Conservation (phyloP, 805 yeast species). For the Cyberlindnera euphorbiiphila region DNA sequence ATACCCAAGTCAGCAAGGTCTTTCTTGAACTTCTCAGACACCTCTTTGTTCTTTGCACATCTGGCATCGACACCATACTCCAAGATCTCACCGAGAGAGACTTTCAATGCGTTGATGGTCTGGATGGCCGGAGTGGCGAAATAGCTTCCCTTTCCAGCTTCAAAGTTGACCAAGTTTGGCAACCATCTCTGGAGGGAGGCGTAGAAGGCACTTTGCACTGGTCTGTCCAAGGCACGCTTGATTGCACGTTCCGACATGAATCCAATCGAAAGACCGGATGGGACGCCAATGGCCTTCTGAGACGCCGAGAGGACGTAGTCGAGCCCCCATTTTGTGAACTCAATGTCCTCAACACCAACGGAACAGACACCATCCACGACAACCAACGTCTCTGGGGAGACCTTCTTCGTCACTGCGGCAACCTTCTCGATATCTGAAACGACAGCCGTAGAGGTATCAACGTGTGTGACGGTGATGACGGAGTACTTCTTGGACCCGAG, state of each 20-base stretch:
- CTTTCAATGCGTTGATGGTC: constrained; percentile 74
- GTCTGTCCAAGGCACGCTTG: constrained; percentile 48
- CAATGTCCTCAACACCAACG: constrained; percentile 79
- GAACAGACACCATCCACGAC: constrained; percentile 96
- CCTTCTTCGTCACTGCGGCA: constrained; percentile 53
- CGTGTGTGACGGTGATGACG: constrained; percentile 85
- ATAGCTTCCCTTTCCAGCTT: constrained; percentile 74
- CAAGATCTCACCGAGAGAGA: constrained; percentile 69
- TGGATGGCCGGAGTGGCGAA: constrained; percentile 98
- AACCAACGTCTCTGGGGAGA: constrained; percentile 76
- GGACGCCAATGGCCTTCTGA: constrained; percentile 93
- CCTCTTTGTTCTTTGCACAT: constrained; percentile 56
- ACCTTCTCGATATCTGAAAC: constrained; percentile 65
- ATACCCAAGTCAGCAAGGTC: constrained; percentile 53
- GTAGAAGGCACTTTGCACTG: constrained; percentile 46
- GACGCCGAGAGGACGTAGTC: constrained; percentile 90
- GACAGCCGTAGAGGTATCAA: constrained; percentile 96
- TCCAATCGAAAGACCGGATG: constrained; percentile 84
- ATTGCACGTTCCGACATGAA: constrained; percentile 76
- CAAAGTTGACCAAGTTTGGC: constrained; percentile 85
- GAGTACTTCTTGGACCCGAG: constrained; percentile 51
- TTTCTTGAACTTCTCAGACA: constrained; percentile 63
- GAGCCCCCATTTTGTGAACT: constrained; percentile 85
- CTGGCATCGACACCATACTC: constrained; percentile 52
- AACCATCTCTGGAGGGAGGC: constrained; percentile 80